Percentiles rank a stretch among this genome's conserved stretches.
Conservation (phyloP, 805 yeast species). For the Wickerhamiella lipophila region DNA sequence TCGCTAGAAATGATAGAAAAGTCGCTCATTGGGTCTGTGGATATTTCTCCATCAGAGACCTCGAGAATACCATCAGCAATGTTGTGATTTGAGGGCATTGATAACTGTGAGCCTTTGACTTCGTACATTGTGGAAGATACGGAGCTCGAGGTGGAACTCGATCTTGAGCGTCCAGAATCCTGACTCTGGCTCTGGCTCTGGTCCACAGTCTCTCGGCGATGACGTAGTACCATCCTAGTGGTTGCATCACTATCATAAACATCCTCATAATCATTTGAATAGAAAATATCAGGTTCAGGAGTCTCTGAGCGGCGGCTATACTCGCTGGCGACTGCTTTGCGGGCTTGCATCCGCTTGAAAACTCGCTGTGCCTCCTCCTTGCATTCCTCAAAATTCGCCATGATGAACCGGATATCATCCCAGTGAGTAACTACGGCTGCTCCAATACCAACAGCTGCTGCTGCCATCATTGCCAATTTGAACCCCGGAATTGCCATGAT, state of each 20-base stretch:
- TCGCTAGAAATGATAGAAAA: not conserved
- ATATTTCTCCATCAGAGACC: not conserved
- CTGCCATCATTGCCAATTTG: constrained; percentile 9
- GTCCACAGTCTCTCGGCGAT: not conserved
- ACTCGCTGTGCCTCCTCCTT: not conserved
- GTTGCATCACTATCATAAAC: constrained; percentile 1
- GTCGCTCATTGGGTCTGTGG: not conserved
- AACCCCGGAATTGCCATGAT: constrained; percentile 3
- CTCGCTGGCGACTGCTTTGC: not conserved
- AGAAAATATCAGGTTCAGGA: not conserved
- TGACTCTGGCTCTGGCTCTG: not conserved
- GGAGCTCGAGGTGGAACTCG: not conserved
- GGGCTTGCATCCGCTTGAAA: not conserved
- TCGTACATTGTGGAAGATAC: not conserved
- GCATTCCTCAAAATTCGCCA: constrained; percentile 7
- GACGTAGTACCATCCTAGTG: not conserved
- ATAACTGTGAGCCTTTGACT: not conserved
- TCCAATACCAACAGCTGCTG: constrained; percentile 12
- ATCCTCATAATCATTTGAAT: not conserved
- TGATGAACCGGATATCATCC: constrained; percentile 6
- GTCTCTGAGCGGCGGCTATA: not conserved
- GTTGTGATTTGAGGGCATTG: constrained; percentile 1
- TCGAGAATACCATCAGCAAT: not conserved
- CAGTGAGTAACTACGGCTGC: constrained; percentile 15
- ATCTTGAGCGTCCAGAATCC: not conserved